Percentiles rank a stretch among this genome's conserved stretches.
phyloP scores from a whole-genome alignment of 1,139 yeast species.

The Nakaseomyces glabratus region DNA sequence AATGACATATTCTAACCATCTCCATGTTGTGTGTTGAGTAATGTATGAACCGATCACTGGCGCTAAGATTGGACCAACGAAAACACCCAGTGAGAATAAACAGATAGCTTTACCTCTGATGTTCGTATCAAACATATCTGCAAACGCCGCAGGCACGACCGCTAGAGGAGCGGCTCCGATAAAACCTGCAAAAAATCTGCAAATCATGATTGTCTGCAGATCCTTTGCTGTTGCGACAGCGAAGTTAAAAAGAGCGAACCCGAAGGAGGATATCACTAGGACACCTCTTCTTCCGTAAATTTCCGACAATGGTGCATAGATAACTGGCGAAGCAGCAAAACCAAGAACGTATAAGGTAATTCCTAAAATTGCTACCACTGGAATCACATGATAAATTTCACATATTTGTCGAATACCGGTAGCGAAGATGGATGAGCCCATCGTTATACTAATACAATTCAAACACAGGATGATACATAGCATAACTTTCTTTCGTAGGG shows the following conservation, averaged over 20 bases:
- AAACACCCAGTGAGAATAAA: slow-evolving; percentile 54
- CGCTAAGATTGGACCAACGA: slow-evolving; percentile 66
- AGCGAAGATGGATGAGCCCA: slow-evolving; percentile 60
- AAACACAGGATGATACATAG: slow-evolving; percentile 37
- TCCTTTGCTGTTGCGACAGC: slow-evolving; percentile 69
- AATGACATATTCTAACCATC: slow-evolving; percentile 63
- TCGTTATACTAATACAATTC: slow-evolving; percentile 39
- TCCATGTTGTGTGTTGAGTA: slow-evolving; percentile 53
- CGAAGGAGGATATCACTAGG: slow-evolving; percentile 44
- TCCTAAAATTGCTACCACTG: slow-evolving; percentile 52
- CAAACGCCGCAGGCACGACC: slow-evolving; percentile 74
- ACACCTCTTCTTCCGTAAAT: slow-evolving; percentile 61
- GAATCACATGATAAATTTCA: slow-evolving; percentile 41
- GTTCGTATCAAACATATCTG: slow-evolving; percentile 57
- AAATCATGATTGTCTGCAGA: slow-evolving; percentile 58
- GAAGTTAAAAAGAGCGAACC: slow-evolving; percentile 52
- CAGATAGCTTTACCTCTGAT: slow-evolving; percentile 62
- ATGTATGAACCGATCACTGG: slow-evolving; percentile 68
- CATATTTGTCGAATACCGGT: slow-evolving; percentile 39
- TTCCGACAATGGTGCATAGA: slow-evolving; percentile 78
- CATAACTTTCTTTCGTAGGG: slow-evolving; percentile 34
- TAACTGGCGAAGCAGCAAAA: slow-evolving; percentile 71
- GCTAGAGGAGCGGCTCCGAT: slow-evolving; percentile 75
- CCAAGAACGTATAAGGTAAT: slow-evolving; percentile 69
- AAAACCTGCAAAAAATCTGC: slow-evolving; percentile 69